These are phyloP conservation scores for Biscutella laevigata DNA, from an alignment of 441 rosid species.

Conservation along the genomic window DNA sequence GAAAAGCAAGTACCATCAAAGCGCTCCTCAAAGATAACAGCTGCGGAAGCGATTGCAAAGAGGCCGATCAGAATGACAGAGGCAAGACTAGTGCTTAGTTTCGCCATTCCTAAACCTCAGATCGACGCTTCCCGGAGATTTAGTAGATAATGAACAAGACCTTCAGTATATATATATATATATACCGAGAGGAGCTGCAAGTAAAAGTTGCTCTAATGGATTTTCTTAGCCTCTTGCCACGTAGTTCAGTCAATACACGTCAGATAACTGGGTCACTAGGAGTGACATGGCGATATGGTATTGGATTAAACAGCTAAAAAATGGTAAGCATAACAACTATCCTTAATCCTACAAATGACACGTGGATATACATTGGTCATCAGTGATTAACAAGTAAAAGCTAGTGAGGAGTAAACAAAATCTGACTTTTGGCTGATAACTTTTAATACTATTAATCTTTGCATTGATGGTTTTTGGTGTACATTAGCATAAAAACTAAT, in stretches of 20 bases:
- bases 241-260: constrained; percentile 12
- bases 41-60: constrained; percentile 46
- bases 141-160: constrained; percentile 11
- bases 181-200: too few relatives aligned
- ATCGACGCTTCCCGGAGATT: constrained; percentile 13
- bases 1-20: constrained; percentile 61
- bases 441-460: too few relatives aligned
- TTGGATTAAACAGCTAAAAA: not conserved
- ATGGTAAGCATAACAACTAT: not conserved
- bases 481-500: constrained; percentile 20
- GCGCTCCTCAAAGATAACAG: constrained; percentile 80
- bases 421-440: constrained; percentile 5
- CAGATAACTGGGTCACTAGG: not conserved
- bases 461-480: not conserved
- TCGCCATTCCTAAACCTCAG: constrained; percentile 35
- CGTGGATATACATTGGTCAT: constrained; percentile 6
- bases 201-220: too few relatives aligned
- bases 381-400: constrained; percentile 5
- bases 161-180: too few relatives aligned
- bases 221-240: constrained; percentile 11
- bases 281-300: not conserved
- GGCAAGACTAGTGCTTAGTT: constrained; percentile 29
- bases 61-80: constrained; percentile 33
- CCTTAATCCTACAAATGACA: too few relatives aligned
- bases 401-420: constrained; percentile 19